Conservation (phyloP, 352 stramenopile genomes). For the Globisporangium nagaii region DNA sequence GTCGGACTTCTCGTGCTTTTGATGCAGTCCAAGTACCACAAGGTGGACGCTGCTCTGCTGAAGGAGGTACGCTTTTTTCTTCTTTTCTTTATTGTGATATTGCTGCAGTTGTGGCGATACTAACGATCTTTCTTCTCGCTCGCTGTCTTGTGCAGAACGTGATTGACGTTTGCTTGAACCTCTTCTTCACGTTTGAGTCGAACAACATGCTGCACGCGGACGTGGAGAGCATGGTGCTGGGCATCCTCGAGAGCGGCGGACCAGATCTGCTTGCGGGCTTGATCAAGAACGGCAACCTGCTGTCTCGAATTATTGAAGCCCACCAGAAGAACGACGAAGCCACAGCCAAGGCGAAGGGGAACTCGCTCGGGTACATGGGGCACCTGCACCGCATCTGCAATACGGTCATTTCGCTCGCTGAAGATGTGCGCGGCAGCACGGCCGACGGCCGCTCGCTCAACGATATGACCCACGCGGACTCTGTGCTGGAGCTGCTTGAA, state of each 20-base stretch:
- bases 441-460: constrained; percentile 62
- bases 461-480: constrained; percentile 83
- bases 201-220: constrained; percentile 87
- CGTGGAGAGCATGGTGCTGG: constrained; percentile 81
- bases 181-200: constrained; percentile 87
- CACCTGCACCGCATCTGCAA: constrained; percentile 84
- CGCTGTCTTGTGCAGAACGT: constrained; percentile 24
- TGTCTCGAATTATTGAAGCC: constrained; percentile 69
- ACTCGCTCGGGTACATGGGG: constrained; percentile 74
- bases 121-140: constrained; percentile 1
- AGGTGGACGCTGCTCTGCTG: constrained; percentile 64
- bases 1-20: constrained; percentile 72
- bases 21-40: constrained; percentile 82
- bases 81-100: not conserved
- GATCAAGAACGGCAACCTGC: constrained; percentile 66
- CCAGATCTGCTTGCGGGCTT: constrained; percentile 66
- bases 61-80: constrained; percentile 25
- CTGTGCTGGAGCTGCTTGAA: constrained; percentile 76
- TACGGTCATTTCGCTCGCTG: constrained; percentile 76
- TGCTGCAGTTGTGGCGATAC: not conserved
- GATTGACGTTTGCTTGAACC: constrained; percentile 68
- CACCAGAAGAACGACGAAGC: constrained; percentile 76
- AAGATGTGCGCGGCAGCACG: constrained; percentile 64
- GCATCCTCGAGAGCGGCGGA: constrained; percentile 76
- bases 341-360: constrained; percentile 45